A percentile compares a stretch with the other conserved stretches of the same genome.
These are phyloP conservation scores for Beauveria bassiana DNA, from an alignment of 2,329 filamentous ascomycete genomes.

Conservation along the genomic window DNA sequence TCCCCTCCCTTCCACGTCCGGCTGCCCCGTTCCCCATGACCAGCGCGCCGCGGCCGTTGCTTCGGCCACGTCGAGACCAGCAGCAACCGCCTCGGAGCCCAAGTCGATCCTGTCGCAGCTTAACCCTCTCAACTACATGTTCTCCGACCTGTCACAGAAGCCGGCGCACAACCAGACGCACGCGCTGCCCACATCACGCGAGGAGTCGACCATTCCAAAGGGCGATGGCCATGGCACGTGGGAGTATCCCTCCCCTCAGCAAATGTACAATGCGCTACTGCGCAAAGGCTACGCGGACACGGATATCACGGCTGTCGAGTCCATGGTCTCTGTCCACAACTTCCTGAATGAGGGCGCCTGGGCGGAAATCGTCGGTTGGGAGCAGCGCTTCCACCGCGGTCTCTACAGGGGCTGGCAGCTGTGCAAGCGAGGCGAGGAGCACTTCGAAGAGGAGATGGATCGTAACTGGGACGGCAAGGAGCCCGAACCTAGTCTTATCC, in stretches of 20 bases:
- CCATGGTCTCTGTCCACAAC: slow-evolving; percentile 97
- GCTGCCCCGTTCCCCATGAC: slow-evolving; percentile 40
- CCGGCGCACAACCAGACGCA: slow-evolving; percentile 65
- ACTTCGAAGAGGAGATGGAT: slow-evolving; percentile 36
- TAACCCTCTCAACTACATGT: slow-evolving; percentile 90
- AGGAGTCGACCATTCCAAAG: slow-evolving; percentile 85
- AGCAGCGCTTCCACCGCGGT: slow-evolving; percentile 73
- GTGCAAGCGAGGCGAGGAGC: slow-evolving; percentile 66
- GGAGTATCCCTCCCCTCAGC: slow-evolving; percentile 97
- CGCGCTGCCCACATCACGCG: slow-evolving; percentile 69
- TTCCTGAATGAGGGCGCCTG: slow-evolving; percentile 97
- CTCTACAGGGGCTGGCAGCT: slow-evolving; percentile 64
- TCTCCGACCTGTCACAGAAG: slow-evolving; percentile 72
- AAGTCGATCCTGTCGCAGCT: slow-evolving; percentile 47
- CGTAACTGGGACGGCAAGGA: slow-evolving; percentile 47
- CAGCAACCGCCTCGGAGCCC: slow-evolving; percentile 19
- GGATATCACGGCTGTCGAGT: slow-evolving; percentile 84
- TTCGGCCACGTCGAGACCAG: not conserved
- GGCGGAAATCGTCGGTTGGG: slow-evolving; percentile 92
- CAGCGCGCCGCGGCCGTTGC: slow-evolving; percentile 15
- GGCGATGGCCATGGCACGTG: slow-evolving; percentile 72
- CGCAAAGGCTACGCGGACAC: slow-evolving; percentile 95
- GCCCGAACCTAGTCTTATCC: slow-evolving; percentile 62
- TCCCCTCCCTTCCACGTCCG: slow-evolving; percentile 25
- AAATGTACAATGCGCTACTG: slow-evolving; percentile 98